Evolutionary conservation across 495 filamentous ascomycete species (phyloP), one percentile per base, ranked within the genome.

Genomic region (Neurospora sp.): DNA sequence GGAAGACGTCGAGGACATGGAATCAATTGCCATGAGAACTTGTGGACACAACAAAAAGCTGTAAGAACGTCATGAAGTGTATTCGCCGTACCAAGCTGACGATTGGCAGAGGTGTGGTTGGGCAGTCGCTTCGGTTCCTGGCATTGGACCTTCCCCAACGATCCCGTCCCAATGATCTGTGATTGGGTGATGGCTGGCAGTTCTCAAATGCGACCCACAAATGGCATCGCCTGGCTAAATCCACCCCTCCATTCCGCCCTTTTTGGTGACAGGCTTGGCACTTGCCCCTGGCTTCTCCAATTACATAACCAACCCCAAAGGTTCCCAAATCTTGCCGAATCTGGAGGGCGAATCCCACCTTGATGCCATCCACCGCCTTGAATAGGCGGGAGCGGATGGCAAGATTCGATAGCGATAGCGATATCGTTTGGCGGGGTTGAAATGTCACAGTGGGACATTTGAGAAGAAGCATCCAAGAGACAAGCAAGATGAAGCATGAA

Each of bases 51-150:
- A 16, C 53, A 65, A 35, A 70, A 40, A 73, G 74, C 75, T 74
- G 72, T 53, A 70, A 72, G 75, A 71, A 72, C 70, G 40, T 76
- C 5, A 31, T 65, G 44, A 37, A 59, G 38, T 65, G 44, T 40
- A 59, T 72, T 48, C 76, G 75, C 70, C 75, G 22, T 61, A 65
- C 53, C 2, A 75, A 72, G 76, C 76, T 78, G 75, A 78, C 76
- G 76, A 74, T 75, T 70, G 44, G 31, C 37, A 53, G 44, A 35
- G 59, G n/a, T 71, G 53, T 39, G 44, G 71, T 59, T 74, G 42
- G 73, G 69, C 69, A 68, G 14, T 35, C 35, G 40, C 14, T 22
- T 31, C 71, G 69, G 73, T 65, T 61, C 70, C 65, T 68, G 53
- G 2, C 53, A 65, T 68, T 71, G 72, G 76, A 71, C 70, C 59